Base-by-base conservation (phyloP, 225 moss, liverwort and hornwort species). In the Anthoceros angustus region DNA sequence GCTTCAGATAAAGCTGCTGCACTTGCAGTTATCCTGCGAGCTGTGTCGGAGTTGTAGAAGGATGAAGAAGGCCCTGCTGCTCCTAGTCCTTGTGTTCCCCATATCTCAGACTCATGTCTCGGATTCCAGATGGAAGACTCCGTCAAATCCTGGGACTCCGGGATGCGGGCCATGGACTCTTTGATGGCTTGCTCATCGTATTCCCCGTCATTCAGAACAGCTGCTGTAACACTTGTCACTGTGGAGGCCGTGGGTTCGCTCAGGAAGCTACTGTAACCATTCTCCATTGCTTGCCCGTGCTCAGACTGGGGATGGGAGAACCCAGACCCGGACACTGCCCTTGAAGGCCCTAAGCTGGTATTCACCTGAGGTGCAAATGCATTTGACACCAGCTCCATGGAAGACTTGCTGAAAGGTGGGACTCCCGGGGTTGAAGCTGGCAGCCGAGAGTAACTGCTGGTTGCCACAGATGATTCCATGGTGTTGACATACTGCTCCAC, bases 151-250 rank as follows among this genome's bases (percentile, higher is more conserved):
- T 76, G 68, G 42, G 76, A 70, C 48, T 79, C 79, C 46, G 76
- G 71, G 62, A 80, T 69, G 32, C 71, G 74, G 24, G 77, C 74
- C 62, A 77, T 32, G 32, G 32, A 32, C 32, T 32, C 32, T 4
- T 32, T 32, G 32, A 32, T 74, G 74, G 77, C 63, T 70, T 80
- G 80, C 65, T 77, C 80, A 66, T 80, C 80, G 62, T 77, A 72
- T 50, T 77, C 72, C 15, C 72, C 65, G 65, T 80, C 80, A 42
- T 80, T 80, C 72, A 80, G 70, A 55, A 77, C 80, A 21, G 80
- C 80, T 9, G 77, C 77, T 24, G 80, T 77, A 32, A 80, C 80
- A 61, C 80, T 80, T 9, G 77, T 80, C 60, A 80, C 80, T 20
- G 80, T 80, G 40, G 80, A 80, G 41, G 74, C 67, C 41, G 80